Conservation (phyloP, 331 rosid genomes). For the Malus hybrid region DNA sequence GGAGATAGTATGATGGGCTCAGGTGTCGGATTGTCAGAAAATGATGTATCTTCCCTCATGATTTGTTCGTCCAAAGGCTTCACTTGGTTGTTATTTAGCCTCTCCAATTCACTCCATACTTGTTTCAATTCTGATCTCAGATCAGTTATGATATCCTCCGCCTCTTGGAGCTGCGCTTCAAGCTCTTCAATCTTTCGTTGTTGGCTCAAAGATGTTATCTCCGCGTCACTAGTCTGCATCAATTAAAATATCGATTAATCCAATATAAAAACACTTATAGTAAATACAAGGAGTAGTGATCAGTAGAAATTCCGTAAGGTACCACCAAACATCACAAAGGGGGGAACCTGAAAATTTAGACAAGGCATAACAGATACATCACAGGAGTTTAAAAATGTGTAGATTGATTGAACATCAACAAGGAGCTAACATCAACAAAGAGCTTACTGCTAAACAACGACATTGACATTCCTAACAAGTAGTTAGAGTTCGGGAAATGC, state of each 20-base stretch:
- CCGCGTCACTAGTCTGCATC: constrained; percentile 50
- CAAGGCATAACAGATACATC: background rate
- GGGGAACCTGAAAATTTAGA: background rate
- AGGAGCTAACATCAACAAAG: background rate
- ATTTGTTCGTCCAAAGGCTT: constrained; percentile 18
- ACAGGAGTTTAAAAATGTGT: background rate
- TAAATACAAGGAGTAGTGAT: background rate
- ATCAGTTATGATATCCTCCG: constrained; percentile 54
- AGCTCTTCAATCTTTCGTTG: constrained; percentile 52
- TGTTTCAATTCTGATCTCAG: constrained; percentile 56
- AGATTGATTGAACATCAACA: background rate
- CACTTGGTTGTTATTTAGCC: constrained; percentile 29
- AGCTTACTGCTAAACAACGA: background rate
- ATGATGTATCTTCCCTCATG: constrained; percentile 21
- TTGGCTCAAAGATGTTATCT: constrained; percentile 34
- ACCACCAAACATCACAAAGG: background rate
- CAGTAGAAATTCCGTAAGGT: background rate
- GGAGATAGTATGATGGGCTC: constrained; percentile 9
- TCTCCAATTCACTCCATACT: constrained; percentile 39
- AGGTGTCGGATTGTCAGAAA: constrained; percentile 10
- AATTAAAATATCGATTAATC: background rate
- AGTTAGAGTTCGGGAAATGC: background rate
- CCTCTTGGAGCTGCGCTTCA: constrained; percentile 54
- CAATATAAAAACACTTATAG: background rate
- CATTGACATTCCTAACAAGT: background rate